Conservation (phyloP, 2,329 filamentous ascomycete genomes). For the Cytospora piceae region DNA sequence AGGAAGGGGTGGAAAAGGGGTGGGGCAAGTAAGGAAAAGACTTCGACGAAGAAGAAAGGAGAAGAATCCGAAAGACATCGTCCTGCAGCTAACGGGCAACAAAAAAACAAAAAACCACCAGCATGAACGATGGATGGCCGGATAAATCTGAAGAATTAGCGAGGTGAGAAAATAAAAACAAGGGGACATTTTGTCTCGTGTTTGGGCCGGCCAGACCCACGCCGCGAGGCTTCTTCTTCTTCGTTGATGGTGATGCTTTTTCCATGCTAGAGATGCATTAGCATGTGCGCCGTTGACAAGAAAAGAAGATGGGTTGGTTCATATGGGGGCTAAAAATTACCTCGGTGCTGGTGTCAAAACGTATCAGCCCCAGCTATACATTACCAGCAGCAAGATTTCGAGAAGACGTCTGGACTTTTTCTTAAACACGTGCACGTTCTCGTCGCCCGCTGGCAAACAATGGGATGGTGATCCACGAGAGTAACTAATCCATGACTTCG, state of each 20-base stretch:
- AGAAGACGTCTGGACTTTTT: background rate
- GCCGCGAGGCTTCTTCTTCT: background rate
- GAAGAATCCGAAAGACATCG: conserved; percentile 6
- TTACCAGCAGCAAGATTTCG: background rate
- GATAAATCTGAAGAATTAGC: background rate
- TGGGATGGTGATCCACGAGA: no score
- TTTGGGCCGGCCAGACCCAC: background rate
- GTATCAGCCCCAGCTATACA: no score
- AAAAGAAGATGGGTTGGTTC: background rate
- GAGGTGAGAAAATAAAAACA: background rate
- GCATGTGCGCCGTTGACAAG: background rate
- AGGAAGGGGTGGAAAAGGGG: background rate
- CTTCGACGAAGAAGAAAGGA: background rate
- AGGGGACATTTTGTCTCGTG: background rate
- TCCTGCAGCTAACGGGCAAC: conserved; percentile 1
- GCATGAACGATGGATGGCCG: background rate
- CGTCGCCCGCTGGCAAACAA: no score
- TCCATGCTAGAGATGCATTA: conserved; percentile 6
- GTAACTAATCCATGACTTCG: background rate
- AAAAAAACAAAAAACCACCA: background rate
- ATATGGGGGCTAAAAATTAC: background rate
- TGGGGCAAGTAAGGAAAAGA: background rate
- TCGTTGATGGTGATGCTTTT: background rate
- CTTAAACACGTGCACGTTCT: no score
- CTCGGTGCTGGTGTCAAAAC: background rate